Conservation (phyloP, 176 grass and related monocot species). For the Rhynchospora tenuis region DNA sequence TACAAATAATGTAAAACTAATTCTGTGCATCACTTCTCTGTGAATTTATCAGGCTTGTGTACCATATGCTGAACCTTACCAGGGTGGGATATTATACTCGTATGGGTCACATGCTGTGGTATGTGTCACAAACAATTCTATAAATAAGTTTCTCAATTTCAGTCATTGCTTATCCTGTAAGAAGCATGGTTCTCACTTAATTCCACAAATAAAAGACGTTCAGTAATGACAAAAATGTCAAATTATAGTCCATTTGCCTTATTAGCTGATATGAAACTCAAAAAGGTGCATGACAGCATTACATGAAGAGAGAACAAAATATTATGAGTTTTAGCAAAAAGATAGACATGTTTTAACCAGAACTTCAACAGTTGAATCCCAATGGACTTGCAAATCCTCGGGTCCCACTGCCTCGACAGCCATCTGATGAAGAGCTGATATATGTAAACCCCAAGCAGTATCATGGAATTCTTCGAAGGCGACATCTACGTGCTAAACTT, state of each 20-base stretch:
- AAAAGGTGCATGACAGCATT: not conserved
- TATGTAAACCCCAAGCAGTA: conserved; percentile 96
- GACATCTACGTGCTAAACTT: conserved; percentile 77
- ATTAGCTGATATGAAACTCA: not conserved
- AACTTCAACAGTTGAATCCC: conserved; percentile 33
- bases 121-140: not conserved
- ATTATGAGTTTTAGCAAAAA: not conserved
- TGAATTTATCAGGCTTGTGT: conserved; percentile 2
- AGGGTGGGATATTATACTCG: not conserved
- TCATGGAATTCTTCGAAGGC: conserved; percentile 68
- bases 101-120: not conserved
- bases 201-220: not conserved
- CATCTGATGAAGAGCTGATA: conserved; percentile 58
- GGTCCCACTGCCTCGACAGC: conserved; percentile 60
- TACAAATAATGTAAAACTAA: not conserved
- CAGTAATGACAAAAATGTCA: not conserved
- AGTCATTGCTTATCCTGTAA: not conserved
- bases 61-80: conserved; percentile 1
- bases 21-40: not conserved
- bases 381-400: conserved; percentile 34
- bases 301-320: not conserved
- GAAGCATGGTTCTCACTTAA: not conserved
- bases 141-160: not conserved
- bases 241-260: not conserved
- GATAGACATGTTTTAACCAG: not conserved